Conservation (phyloP, 2,329 filamentous ascomycete genomes). For the Xylariaceae sp. region DNA sequence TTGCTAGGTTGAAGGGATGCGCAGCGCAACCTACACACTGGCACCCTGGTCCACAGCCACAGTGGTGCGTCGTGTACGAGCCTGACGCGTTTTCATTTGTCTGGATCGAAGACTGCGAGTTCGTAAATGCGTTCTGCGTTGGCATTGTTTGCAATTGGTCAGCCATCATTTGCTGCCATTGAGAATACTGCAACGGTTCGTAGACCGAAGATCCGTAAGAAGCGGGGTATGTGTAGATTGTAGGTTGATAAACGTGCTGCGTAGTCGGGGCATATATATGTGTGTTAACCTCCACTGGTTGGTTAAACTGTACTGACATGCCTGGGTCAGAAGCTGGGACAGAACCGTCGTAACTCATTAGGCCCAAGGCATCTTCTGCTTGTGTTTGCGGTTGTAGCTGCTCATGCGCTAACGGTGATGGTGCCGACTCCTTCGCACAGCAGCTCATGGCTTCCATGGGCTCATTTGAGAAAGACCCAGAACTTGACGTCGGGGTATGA, state of each 20-base stretch:
- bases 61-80: constrained; percentile 48
- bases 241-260: constrained; percentile 25
- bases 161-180: constrained; percentile 35
- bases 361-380: constrained; percentile 18
- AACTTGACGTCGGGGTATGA: constrained; percentile 30
- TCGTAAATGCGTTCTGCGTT: constrained; percentile 14
- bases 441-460: constrained; percentile 22
- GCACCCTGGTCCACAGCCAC: constrained; percentile 69
- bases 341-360: constrained; percentile 28
- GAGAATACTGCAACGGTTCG: constrained; percentile 33
- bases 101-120: constrained; percentile 15
- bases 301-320: constrained; percentile 22
- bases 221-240: constrained; percentile 23
- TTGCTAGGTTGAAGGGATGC: constrained; percentile 71
- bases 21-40: constrained; percentile 71
- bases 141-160: constrained; percentile 17
- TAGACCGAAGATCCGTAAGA: constrained; percentile 25
- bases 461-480: constrained; percentile 25
- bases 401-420: constrained; percentile 10
- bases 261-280: constrained; percentile 13
- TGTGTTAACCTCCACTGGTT: constrained; percentile 18
- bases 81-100: neutral
- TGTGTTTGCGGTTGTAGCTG: constrained; percentile 21
- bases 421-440: constrained; percentile 25
- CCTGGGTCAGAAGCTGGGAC: constrained; percentile 15